phyloP scores from a whole-genome alignment of 2,329 filamentous ascomycete genomes.

The Venturia carpophila region DNA sequence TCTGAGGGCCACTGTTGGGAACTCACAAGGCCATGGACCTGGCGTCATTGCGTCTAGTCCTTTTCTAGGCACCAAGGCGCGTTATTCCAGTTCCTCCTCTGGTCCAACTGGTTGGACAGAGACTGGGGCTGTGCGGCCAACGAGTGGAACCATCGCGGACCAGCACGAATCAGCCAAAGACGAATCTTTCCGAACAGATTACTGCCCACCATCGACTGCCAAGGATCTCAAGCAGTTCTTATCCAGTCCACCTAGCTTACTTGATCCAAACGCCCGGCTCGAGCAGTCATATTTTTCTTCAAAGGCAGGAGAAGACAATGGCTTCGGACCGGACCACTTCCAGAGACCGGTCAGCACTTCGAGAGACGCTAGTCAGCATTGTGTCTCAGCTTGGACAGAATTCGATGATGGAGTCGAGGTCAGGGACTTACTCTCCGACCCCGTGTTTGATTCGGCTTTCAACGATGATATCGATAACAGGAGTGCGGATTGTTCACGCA shows the following conservation, averaged over 20 bases:
- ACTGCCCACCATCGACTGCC: background rate
- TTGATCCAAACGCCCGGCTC: background rate
- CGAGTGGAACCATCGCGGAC: background rate
- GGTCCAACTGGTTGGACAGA: background rate
- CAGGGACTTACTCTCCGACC: conserved; percentile 16
- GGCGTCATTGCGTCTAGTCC: background rate
- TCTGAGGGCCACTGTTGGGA: background rate
- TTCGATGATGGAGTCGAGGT: conserved; percentile 20
- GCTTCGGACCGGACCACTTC: background rate
- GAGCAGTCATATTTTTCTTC: background rate
- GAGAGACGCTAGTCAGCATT: background rate
- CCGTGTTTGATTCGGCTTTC: conserved; percentile 8
- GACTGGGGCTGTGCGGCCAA: background rate
- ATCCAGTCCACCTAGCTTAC: background rate
- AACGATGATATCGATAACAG: background rate
- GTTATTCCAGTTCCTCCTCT: background rate
- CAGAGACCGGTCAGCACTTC: background rate
- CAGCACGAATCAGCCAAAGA: too few species aligned
- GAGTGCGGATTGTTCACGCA: background rate
- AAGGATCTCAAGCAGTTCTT: conserved; percentile 13
- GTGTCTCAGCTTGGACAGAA: background rate
- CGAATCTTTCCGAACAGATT: conserved; percentile 10
- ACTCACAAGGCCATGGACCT: background rate
- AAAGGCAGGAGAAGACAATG: background rate
- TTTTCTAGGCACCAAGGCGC: conserved; percentile 14